These are phyloP conservation scores for Dendrostoma leiphaemia DNA, from an alignment of 2,329 filamentous ascomycete genomes.

Conservation along the genomic window DNA sequence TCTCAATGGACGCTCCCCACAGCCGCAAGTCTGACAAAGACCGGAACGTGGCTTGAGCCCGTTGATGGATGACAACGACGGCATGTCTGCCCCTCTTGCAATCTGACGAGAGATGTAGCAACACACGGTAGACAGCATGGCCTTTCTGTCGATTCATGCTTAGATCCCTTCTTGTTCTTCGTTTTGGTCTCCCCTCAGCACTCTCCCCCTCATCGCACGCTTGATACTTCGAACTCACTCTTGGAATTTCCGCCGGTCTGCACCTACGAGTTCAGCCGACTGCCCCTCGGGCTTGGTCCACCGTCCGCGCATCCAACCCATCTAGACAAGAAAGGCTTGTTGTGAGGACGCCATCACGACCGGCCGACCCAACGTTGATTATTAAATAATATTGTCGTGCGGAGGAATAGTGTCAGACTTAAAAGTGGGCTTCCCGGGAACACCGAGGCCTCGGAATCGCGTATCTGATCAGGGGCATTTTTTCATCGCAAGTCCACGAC, in stretches of 20 bases:
- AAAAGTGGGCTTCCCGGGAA: neutral
- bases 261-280: neutral
- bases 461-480: neutral
- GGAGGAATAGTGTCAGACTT: too few relatives aligned
- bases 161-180: too few relatives aligned
- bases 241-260: neutral
- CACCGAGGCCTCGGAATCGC: neutral
- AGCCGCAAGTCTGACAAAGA: slow-evolving; percentile 5
- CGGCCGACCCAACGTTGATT: too few relatives aligned
- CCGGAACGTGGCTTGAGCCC: slow-evolving; percentile 1
- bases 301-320: neutral
- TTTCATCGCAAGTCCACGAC: neutral
- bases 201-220: too few relatives aligned
- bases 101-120: neutral
- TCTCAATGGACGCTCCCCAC: neutral
- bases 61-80: too few relatives aligned
- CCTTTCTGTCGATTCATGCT: too few relatives aligned
- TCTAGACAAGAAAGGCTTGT: too few relatives aligned
- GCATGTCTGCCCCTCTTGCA: neutral
- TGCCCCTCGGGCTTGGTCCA: neutral
- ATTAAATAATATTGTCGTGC: too few relatives aligned
- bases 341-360: too few relatives aligned
- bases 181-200: too few relatives aligned
- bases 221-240: too few relatives aligned
- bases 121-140: too few relatives aligned